Conservation (phyloP, 2,329 filamentous ascomycete genomes). For the Pseudogymnoascus sp. region DNA sequence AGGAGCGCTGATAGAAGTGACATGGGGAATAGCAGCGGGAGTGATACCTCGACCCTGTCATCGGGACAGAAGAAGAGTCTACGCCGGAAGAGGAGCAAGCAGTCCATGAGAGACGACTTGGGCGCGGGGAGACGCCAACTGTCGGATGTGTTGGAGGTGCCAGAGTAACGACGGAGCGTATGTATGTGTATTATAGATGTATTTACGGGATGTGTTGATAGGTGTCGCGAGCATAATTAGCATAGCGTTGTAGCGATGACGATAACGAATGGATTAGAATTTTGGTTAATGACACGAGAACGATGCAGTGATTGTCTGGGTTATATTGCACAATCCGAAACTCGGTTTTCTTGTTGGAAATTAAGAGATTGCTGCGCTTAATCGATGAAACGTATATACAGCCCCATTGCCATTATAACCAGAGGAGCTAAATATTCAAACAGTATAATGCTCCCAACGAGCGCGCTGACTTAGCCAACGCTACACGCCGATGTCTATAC, state of each 20-base stretch:
- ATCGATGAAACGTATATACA: neutral
- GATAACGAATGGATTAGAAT: slow-evolving; percentile 5
- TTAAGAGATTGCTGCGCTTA: neutral
- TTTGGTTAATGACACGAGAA: neutral
- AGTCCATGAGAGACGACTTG: neutral
- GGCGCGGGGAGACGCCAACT: slow-evolving; percentile 6
- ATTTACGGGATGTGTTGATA: neutral
- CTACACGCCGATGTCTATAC: neutral
- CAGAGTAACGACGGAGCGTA: neutral
- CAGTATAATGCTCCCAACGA: neutral
- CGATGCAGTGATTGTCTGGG: neutral
- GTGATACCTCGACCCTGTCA: neutral
- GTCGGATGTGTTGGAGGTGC: slow-evolving; percentile 4
- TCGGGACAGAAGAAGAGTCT: neutral
- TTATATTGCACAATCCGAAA: neutral
- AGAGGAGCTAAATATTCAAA: neutral
- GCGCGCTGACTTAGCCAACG: neutral
- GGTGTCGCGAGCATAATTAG: neutral
- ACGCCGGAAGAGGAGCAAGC: slow-evolving; percentile 6
- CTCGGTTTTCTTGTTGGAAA: neutral
- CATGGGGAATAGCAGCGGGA: neutral
- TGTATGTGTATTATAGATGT: neutral
- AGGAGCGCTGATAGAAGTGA: neutral
- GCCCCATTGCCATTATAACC: neutral
- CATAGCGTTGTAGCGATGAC: slow-evolving; percentile 4